Evolutionary conservation across 2,329 filamentous ascomycete species (phyloP), one percentile per base, ranked within the genome.

Genomic region (Thielaviopsis populi): DNA sequence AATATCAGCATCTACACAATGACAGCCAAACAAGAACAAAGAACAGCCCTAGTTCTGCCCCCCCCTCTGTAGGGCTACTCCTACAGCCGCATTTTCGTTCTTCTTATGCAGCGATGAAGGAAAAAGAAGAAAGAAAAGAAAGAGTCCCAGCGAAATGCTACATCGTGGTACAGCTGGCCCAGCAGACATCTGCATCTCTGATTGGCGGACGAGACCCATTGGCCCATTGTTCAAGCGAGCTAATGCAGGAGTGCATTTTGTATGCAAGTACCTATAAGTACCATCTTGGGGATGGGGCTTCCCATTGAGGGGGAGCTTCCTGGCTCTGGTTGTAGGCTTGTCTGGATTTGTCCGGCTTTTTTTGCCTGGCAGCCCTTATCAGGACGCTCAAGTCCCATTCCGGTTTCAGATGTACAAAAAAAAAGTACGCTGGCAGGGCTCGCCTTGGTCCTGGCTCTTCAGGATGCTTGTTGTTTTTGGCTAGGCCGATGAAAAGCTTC

Each of bases 231-330:
- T 22, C 27, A 15, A n/a, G 17, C 15, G 24, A 56, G 53, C 53
- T 56, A 56, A 56, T 56, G 53, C 53, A 56, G 53, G 53, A 56
- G 53, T 56, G 53, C 53, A 56, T 56, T 19, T 33, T 30, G 7
- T 37, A 56, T 56, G 53, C 24, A 48, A 10, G n/a, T 48, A 48
- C 19, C 19, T 50, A 50, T 50, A 56, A 19, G 53, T 37, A 56
- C 53, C 15, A 8, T 54, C 24, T n/a, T n/a, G n/a, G n/a, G n/a
- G n/a, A 30, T 7, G 13, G 13, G 24, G 19, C 48, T 24, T 27
- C 22, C 3, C 48, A 13, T 19, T 24, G 19, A n/a, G 42, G 42
- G 42, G 7, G 17, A 19, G 42, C 42, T 19, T n/a, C n/a, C n/a
- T n/a, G n/a, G n/a, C n/a, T n/a, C n/a, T n/a, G n/a, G n/a, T n/a